Base-by-base conservation (phyloP, 2,329 filamentous ascomycete species). In the Talaromyces rugulosus region DNA sequence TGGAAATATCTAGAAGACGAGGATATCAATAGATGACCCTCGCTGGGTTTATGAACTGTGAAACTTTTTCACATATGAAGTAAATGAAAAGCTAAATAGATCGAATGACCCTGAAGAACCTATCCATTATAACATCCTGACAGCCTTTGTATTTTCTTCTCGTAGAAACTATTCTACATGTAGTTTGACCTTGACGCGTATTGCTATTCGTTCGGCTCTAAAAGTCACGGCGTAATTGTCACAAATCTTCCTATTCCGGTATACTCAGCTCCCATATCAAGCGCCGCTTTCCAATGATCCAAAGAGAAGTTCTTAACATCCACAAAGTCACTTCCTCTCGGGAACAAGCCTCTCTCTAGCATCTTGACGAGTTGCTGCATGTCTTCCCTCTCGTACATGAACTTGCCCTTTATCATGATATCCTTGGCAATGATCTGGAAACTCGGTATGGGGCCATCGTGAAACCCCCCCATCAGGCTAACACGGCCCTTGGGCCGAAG, bases 301-400 rank as follows among this genome's bases (percentile, higher is more conserved):
- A 59, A 40, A 7, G 33, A 36, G 18, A 62, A 62, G n/a, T n/a
- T 30, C 40, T 23, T 56, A n/a, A 36, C 54, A 23, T 55, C 34
- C 4, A 59, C 60, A 27, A 62, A 55, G 4, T 62, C 23, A 5
- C 28, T 8, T 31, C 56, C 56, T 12, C 16, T 40, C 4, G 60
- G 60, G 23, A 59, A 59, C 18, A 62, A 33, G 2, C 60, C 56
- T 4, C 50, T 50, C 14, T 62, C 56, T 42, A 62, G 12, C 56
- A 62, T 55, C 18, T 62, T 59, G 31, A 59, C 51, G 30, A 59
- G 58, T 3, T 14, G 60, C 4, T 58, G 16, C 4, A 62, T 59
- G 55, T 59, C 60, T 3, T 58, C 31, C 54, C 60, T 51, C 14
- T 62, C 60, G 23, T 62, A 62, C 60, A 62, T 62, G 1, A 62